Evolutionary conservation across 805 yeast genomes (phyloP).

Genomic region (Metschnikowia cubensis): DNA sequence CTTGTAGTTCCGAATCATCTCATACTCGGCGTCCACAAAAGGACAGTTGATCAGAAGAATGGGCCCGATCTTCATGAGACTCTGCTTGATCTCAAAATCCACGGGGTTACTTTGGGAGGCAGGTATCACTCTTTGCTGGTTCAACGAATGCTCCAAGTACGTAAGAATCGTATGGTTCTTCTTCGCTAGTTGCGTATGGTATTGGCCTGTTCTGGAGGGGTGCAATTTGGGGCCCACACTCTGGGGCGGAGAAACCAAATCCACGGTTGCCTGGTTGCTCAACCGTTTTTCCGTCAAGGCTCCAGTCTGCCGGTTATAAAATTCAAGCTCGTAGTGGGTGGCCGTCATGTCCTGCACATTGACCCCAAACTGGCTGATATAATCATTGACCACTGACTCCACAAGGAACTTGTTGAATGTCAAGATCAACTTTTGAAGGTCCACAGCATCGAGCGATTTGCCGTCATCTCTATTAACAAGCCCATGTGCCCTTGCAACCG

Average conservation of each 20-base stretch:
- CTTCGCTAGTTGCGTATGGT: slow-evolving; percentile 13
- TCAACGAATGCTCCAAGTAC: slow-evolving; percentile 60
- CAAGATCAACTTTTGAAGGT: slow-evolving; percentile 44
- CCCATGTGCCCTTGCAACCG: slow-evolving; percentile 49
- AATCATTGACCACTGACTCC: slow-evolving; percentile 50
- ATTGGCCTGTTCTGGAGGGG: background rate
- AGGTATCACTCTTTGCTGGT: slow-evolving; percentile 46
- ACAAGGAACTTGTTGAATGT: slow-evolving; percentile 59
- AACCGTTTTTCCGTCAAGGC: slow-evolving; percentile 30
- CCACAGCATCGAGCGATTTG: slow-evolving; percentile 39
- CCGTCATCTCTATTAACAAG: slow-evolving; percentile 51
- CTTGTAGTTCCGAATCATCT: slow-evolving; percentile 43
- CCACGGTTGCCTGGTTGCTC: slow-evolving; percentile 39
- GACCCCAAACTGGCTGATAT: slow-evolving; percentile 26
- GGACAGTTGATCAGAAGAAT: slow-evolving; percentile 59
- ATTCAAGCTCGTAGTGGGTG: slow-evolving; percentile 39
- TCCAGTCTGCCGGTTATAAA: slow-evolving; percentile 37
- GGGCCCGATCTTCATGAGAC: slow-evolving; percentile 57
- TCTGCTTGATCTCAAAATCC: slow-evolving; percentile 48
- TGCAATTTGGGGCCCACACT: slow-evolving; percentile 14
- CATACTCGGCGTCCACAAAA: slow-evolving; percentile 52
- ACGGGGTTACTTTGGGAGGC: slow-evolving; percentile 35
- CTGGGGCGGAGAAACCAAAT: slow-evolving; percentile 38
- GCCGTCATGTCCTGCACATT: slow-evolving; percentile 36
- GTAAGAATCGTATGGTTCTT: slow-evolving; percentile 42